These are phyloP conservation scores for Neophaeococcomyces aloes DNA, from an alignment of 2,329 filamentous ascomycete species.

Conservation along the genomic window DNA sequence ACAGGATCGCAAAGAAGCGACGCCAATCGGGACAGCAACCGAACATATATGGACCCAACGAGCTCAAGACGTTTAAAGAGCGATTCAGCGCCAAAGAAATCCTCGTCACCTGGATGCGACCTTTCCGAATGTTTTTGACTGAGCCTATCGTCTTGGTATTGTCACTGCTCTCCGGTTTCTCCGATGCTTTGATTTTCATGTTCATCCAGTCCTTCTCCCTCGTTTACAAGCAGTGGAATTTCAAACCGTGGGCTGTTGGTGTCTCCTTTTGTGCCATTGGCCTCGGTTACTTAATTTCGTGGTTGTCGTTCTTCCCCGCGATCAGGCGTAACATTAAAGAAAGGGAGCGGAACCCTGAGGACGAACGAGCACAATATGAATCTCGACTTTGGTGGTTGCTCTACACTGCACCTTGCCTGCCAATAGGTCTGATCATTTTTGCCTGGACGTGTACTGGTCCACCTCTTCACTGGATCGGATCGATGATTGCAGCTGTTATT, in stretches of 20 bases:
- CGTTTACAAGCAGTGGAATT: slow-evolving; percentile 52
- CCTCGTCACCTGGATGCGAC: slow-evolving; percentile 47
- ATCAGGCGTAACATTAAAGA: slow-evolving; percentile 42
- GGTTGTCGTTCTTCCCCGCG: slow-evolving; percentile 46
- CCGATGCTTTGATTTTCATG: slow-evolving; percentile 56
- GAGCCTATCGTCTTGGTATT: slow-evolving; percentile 55
- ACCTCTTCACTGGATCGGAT: slow-evolving; percentile 49
- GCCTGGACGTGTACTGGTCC: slow-evolving; percentile 51
- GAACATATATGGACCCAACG: slow-evolving; percentile 62
- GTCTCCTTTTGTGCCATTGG: slow-evolving; percentile 47
- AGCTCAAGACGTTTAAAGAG: slow-evolving; percentile 50
- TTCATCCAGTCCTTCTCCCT: slow-evolving; percentile 53
- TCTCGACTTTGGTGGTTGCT: slow-evolving; percentile 51
- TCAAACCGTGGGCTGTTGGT: slow-evolving; percentile 39
- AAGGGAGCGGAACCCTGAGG: slow-evolving; percentile 36
- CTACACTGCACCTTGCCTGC: slow-evolving; percentile 48
- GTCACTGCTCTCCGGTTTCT: slow-evolving; percentile 54
- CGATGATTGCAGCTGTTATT: slow-evolving; percentile 49
- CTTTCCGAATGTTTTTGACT: slow-evolving; percentile 53
- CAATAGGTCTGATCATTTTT: slow-evolving; percentile 53
- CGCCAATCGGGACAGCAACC: slow-evolving; percentile 48
- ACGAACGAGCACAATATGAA: slow-evolving; percentile 54
- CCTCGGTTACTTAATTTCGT: slow-evolving; percentile 51
- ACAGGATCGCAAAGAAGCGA: slow-evolving; percentile 65
- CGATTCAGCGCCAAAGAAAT: slow-evolving; percentile 49